Percentiles rank a stretch among this genome's conserved stretches.
Conservation (phyloP, 805 yeast genomes). For the Saturnispora serradocipensis region DNA sequence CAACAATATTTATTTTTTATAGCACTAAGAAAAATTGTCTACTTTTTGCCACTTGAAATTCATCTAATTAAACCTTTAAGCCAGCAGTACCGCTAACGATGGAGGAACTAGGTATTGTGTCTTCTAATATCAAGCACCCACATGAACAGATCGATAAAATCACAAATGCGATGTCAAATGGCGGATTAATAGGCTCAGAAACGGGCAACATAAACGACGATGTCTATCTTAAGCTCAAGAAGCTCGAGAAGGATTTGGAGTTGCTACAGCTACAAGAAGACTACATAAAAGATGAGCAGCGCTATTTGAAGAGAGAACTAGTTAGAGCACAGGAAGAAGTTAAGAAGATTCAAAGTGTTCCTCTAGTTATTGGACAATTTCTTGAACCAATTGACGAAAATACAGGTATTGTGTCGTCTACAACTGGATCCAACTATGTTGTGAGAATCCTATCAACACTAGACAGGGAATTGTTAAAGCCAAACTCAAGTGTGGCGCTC, state of each 20-base stretch:
- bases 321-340: slow-evolving; percentile 98
- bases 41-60: slow-evolving; percentile 3
- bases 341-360: slow-evolving; percentile 93
- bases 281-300: slow-evolving; percentile 95
- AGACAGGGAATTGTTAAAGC: slow-evolving; percentile 88
- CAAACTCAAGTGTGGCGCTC: slow-evolving; percentile 91
- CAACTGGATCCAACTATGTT: slow-evolving; percentile 96
- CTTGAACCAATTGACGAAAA: slow-evolving; percentile 95
- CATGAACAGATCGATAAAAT: slow-evolving; percentile 11
- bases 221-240: slow-evolving; percentile 76
- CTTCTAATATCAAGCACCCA: slow-evolving; percentile 12
- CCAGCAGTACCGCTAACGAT: slow-evolving; percentile 21
- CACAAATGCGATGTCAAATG: slow-evolving; percentile 11
- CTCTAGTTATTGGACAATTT: slow-evolving; percentile 96
- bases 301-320: slow-evolving; percentile 88
- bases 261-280: slow-evolving; percentile 84
- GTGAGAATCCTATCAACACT: slow-evolving; percentile 91
- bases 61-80: neutral
- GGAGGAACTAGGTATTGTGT: slow-evolving; percentile 56
- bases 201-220: slow-evolving; percentile 35
- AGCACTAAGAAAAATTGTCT: neutral
- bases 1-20: neutral
- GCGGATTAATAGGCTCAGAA: slow-evolving; percentile 21
- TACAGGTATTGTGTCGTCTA: slow-evolving; percentile 93
- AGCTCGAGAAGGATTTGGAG: slow-evolving; percentile 83